phyloP scores from a whole-genome alignment of 164 flowering plant species.

The Annona cherimola region DNA sequence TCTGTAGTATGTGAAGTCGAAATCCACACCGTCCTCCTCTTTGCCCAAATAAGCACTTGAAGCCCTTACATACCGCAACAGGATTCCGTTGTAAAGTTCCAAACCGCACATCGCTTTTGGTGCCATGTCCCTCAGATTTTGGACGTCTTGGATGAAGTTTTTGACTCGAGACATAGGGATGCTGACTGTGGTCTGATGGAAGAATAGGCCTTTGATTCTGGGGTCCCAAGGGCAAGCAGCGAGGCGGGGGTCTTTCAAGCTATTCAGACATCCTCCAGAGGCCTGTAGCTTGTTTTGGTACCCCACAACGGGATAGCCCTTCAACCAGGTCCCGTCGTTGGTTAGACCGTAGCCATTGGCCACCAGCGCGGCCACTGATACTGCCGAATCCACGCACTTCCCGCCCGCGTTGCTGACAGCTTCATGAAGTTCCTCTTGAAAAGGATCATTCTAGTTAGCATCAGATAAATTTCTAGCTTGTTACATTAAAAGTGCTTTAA shows the following conservation, averaged over 20 bases:
- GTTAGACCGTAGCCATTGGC: constrained; percentile 22
- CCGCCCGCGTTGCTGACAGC: constrained; percentile 28
- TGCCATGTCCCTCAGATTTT: constrained; percentile 34
- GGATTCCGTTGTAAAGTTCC: constrained; percentile 66
- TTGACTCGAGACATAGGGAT: constrained; percentile 41
- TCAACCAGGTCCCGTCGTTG: constrained; percentile 48
- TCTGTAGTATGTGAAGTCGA: constrained; percentile 67
- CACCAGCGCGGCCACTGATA: constrained; percentile 10
- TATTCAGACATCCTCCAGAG: constrained; percentile 60
- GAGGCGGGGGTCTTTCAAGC: constrained; percentile 17
- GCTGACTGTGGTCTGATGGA: constrained; percentile 56
- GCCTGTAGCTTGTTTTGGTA: constrained; percentile 59
- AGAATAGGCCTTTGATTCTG: constrained; percentile 48
- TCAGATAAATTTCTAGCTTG: too few species aligned
- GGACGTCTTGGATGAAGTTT: constrained; percentile 55
- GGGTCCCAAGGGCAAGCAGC: constrained; percentile 73
- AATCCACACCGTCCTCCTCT: constrained; percentile 62
- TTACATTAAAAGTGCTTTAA: too few species aligned
- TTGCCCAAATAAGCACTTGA: constrained; percentile 63
- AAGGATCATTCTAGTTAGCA: background rate
- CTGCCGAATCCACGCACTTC: constrained; percentile 37
- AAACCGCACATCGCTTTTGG: constrained; percentile 59
- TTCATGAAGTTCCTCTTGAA: constrained; percentile 54
- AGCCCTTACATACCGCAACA: constrained; percentile 68
- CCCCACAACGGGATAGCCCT: constrained; percentile 61